A percentile compares a stretch with the other conserved stretches of the same genome.
phyloP scores from a whole-genome alignment of 352 stramenopile genomes.

The Phytophthora idaei region DNA sequence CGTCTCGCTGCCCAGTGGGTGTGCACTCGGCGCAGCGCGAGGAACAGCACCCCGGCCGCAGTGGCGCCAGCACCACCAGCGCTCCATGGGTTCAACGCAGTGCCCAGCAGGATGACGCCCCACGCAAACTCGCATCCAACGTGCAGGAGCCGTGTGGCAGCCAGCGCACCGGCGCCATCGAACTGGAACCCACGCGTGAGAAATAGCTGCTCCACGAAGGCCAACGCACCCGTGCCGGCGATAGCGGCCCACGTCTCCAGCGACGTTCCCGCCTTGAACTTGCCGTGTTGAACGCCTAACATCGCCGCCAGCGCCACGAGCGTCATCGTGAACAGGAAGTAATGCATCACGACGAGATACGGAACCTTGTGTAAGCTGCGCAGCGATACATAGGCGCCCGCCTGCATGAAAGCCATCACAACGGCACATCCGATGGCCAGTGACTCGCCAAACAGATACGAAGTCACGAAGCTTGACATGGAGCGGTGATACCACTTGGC shows the following conservation, averaged over 20 bases:
- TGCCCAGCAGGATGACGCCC: constrained; percentile 46
- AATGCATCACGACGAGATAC: constrained; percentile 68
- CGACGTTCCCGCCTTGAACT: constrained; percentile 29
- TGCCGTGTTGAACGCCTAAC: constrained; percentile 36
- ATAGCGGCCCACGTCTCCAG: constrained; percentile 35
- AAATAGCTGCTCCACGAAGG: constrained; percentile 59
- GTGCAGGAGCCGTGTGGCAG: constrained; percentile 55
- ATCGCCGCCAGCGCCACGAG: constrained; percentile 43
- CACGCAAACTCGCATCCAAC: constrained; percentile 64
- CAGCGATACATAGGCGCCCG: constrained; percentile 50
- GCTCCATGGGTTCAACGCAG: constrained; percentile 50
- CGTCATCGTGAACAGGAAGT: constrained; percentile 54
- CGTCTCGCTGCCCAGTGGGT: constrained; percentile 38
- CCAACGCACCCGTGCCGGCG: constrained; percentile 44
- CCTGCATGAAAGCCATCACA: constrained; percentile 38
- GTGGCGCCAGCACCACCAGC: constrained; percentile 45
- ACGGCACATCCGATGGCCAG: constrained; percentile 39
- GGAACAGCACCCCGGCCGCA: constrained; percentile 33
- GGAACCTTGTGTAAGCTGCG: constrained; percentile 51
- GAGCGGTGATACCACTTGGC: constrained; percentile 29
- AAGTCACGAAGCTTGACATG: constrained; percentile 35
- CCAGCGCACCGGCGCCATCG: constrained; percentile 55
- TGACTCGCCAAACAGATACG: constrained; percentile 34
- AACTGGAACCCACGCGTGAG: constrained; percentile 71
- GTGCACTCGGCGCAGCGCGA: constrained; percentile 32